Evolutionary conservation across 768 basidiomycete species (phyloP).

Genomic region (Lyophyllum semitale): DNA sequence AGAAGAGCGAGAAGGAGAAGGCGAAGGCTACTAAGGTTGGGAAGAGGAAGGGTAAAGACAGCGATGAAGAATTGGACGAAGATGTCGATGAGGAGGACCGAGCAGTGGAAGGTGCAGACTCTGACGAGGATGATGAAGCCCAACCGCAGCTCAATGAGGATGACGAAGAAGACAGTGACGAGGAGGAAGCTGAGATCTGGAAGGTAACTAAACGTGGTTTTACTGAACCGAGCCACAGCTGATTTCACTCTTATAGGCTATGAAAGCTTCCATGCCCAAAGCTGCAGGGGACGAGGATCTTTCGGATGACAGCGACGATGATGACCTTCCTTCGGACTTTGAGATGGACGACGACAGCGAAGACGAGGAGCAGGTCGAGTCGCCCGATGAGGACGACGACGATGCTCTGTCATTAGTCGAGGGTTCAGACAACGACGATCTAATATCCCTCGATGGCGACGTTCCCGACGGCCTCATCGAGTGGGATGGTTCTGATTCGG

Average conservation of each 20-base stretch:
- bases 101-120: conserved; percentile 40
- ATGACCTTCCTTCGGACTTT: conserved; percentile 28
- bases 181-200: conserved; percentile 81
- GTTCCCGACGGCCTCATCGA: conserved; percentile 59
- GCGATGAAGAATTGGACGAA: conserved; percentile 39
- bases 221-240: background rate
- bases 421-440: conserved; percentile 71
- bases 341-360: conserved; percentile 32
- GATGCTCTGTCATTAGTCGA: conserved; percentile 60
- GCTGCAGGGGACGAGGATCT: conserved; percentile 50
- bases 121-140: conserved; percentile 45
- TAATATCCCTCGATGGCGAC: conserved; percentile 58
- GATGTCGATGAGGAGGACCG: conserved; percentile 36
- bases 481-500: conserved; percentile 52
- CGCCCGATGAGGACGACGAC: conserved; percentile 39
- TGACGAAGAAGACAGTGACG: conserved; percentile 44
- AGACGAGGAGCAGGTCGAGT: conserved; percentile 23
- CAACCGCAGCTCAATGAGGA: conserved; percentile 26
- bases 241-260: conserved; percentile 54
- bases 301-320: conserved; percentile 35
- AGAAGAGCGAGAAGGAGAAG: conserved; percentile 60
- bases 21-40: conserved; percentile 43
- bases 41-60: conserved; percentile 33
- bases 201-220: conserved; percentile 54
- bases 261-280: conserved; percentile 84